These are phyloP conservation scores for Talaromyces proteolyticus DNA, from an alignment of 495 filamentous ascomycete genomes.

Conservation along the genomic window DNA sequence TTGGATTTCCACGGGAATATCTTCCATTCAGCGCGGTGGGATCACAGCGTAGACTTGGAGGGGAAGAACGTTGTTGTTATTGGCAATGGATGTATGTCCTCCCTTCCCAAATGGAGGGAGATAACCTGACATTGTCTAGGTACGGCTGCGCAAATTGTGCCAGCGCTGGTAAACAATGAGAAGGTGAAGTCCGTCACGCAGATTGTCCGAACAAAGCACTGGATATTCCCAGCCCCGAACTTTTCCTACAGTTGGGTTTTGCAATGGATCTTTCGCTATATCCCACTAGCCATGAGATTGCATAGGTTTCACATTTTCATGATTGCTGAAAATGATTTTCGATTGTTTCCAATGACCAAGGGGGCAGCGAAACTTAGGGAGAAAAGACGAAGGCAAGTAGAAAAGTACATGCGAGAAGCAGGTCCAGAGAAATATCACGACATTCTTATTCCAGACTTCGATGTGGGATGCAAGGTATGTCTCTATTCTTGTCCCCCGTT, in stretches of 20 bases:
- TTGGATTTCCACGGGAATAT: constrained; percentile 42
- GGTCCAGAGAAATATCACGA: constrained; percentile 50
- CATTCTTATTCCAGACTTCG: constrained; percentile 46
- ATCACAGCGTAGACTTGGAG: constrained; percentile 45
- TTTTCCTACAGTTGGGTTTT: constrained; percentile 12
- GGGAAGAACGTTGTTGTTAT: constrained; percentile 54
- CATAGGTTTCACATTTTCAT: constrained; percentile 19
- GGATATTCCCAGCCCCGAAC: constrained; percentile 15
- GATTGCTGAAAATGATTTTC: constrained; percentile 26
- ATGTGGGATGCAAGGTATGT: constrained; percentile 46
- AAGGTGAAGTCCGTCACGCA: constrained; percentile 17
- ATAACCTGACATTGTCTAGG: constrained; percentile 19
- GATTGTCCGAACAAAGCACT: constrained; percentile 23
- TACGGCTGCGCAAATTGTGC: constrained; percentile 40
- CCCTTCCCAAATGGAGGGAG: background rate
- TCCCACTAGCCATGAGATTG: constrained; percentile 18
- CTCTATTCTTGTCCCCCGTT: background rate
- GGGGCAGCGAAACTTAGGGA: constrained; percentile 21
- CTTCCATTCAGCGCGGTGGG: constrained; percentile 57
- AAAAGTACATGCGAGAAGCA: constrained; percentile 35
- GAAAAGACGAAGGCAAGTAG: constrained; percentile 19
- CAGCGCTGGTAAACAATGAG: constrained; percentile 20
- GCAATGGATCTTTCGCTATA: constrained; percentile 19
- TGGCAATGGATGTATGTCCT: constrained; percentile 35
- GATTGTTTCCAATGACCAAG: constrained; percentile 24